Evolutionary conservation across 2,329 filamentous ascomycete genomes (phyloP), one percentile per base, ranked within the genome.

Genomic region (Penicillium brasilianum): DNA sequence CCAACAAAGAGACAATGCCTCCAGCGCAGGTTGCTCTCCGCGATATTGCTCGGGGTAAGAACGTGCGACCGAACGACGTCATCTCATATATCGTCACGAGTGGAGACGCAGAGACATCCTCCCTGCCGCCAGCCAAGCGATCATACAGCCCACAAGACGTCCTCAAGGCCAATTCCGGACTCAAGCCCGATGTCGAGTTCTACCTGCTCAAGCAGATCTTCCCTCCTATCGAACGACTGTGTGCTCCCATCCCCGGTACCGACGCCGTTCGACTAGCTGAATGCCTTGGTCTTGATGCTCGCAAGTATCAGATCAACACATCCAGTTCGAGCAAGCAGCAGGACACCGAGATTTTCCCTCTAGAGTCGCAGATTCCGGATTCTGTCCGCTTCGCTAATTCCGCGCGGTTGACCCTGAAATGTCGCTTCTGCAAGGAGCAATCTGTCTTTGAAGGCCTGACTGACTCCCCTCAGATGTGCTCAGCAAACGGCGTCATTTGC

Each of bases 181-280:
- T 99, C 7, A 85, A 89, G 60, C 92, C 93, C 2, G 95, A 99
- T 72, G 86, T 97, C n/a, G 95, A 99, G 74, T 98, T 93, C 86
- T 99, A 99, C 77, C 87, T 99, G 41, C 90, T 92, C 81, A 99
- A 99, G 82, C 95, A 99, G 78, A 97, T 99, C 61, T 92, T 99
- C 79, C 95, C 95, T 11, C 95, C 95, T 0, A 95, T 99, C 28
- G 95, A 99, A 80, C 92, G 95, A 84, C 88, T 99, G 22, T 99
- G 95, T 75, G 95, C 94, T 63, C 97, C 96, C 62, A 97, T 99
- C 71, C 87, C 87, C 14, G 95, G 95, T 61, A 99, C 95, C 1
- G 96, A 97, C 65, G 90, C 94, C 8, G 87, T 92, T 1, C 89
- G 93, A 66, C 85, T 99, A 10, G 95, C 95, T 1, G 93, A 97